These are phyloP conservation scores for Cephaloascus albidus DNA, from an alignment of 805 yeast species.

Conservation along the genomic window DNA sequence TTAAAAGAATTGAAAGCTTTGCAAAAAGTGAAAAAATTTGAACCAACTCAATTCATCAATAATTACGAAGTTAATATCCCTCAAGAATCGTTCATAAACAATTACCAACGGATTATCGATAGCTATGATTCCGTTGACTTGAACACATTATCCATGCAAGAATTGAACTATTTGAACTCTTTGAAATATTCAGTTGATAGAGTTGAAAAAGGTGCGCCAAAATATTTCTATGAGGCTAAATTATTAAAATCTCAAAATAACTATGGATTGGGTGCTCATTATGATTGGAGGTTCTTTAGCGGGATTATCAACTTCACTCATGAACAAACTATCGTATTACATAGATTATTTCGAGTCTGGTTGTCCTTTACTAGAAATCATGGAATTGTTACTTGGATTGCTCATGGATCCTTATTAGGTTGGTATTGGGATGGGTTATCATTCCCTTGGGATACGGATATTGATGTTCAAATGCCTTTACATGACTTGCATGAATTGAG, in stretches of 20 bases:
- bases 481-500: conserved; percentile 21
- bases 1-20: not conserved
- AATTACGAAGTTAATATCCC: not conserved
- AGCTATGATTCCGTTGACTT: not conserved
- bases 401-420: conserved; percentile 23
- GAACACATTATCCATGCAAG: not conserved
- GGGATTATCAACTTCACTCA: conserved; percentile 14
- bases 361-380: conserved; percentile 16
- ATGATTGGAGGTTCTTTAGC: conserved; percentile 28
- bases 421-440: conserved; percentile 29
- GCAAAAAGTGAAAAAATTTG: not conserved
- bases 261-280: conserved; percentile 18
- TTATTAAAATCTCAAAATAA: conserved; percentile 7
- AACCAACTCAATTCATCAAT: not conserved
- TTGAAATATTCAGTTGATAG: conserved; percentile 1
- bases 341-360: conserved; percentile 19
- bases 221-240: conserved; percentile 22
- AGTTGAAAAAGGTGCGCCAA: conserved; percentile 11
- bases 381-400: conserved; percentile 20
- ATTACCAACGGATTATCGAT: not conserved
- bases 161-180: not conserved
- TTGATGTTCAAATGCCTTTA: conserved; percentile 29
- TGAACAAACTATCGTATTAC: conserved; percentile 12
- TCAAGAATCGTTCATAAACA: not conserved
- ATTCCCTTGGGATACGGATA: conserved; percentile 29